Base-by-base conservation (phyloP, 2,329 filamentous ascomycete species). In the Alternaria viburni region DNA sequence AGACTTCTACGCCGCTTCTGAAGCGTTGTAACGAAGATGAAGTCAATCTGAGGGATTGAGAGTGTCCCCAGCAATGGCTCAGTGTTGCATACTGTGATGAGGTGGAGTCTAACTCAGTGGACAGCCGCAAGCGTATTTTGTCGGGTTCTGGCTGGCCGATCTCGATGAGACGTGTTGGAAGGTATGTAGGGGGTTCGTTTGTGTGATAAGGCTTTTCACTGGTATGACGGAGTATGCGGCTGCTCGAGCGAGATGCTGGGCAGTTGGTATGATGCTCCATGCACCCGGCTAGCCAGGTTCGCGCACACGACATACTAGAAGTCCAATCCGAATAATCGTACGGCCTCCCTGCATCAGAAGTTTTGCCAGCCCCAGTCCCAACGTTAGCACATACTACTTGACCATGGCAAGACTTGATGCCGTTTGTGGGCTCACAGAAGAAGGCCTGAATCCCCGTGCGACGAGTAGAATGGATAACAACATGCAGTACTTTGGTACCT, bases 31-130 rank as follows among this genome's bases (percentile, higher is more conserved):
- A 17, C 3, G 55, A 57, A 6, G 12, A 5, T 2, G 44, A 32
- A 9, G 28, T 57, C 4, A 57, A n/a, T 2, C 45, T 36, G 2
- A 49, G 45, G 2, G 44, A n/a, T 41, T 43, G 23, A 3, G 45
- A 21, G 11, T 54, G 32, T 4, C 49, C 57, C 49, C 57, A 59
- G 17, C 57, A 54, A 11, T 59, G 57, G 15, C 47, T 59, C 2
- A 54, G 49, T 32, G 49, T 59, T 26, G 49, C 49, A 19, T 54
- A 54, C 3, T 32, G 23, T 7, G 15, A 23, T 9, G 10, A 2
- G 6, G 28, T 41, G n/a, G 17, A 7, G 8, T 25, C 44, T 1
- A 19, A n/a, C 6, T 50, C 45, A 2, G 28, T 43, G 7, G 28
- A 25, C 7, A 50, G 5, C n/a, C 15, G 21, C 1, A 57, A 6